Evolutionary conservation across 768 basidiomycete species (phyloP), one percentile per base, ranked within the genome.

Genomic region (Atractiella rhizophila): DNA sequence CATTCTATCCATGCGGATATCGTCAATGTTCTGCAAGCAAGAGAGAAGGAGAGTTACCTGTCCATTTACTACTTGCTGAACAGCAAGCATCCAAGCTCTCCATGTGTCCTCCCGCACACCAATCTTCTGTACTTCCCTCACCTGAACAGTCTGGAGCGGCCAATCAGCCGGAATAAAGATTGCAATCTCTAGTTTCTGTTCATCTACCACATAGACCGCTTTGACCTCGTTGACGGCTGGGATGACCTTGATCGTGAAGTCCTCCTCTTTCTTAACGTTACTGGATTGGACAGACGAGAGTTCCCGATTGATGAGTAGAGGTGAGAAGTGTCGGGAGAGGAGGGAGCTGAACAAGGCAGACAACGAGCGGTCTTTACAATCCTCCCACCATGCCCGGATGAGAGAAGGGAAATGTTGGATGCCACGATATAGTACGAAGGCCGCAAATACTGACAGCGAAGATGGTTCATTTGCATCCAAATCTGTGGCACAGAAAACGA

Each of bases 71-170:
- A 75, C 73, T 60, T 88, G 85, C 55, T 86, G 82, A 27, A 94
- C 75, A 13, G 73, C 80, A 19, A 96, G 64, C 41, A 88, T 65
- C 91, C 88, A 98, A 1, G 76, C 76, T 48, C 85, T 66, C 88
- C 86, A 96, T 45, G 70, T 70, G 45, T 71, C 73, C 53, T 88
- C 85, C 15, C 76, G 70, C 6, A 96, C 82, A 5, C 83, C 91
- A 8, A 91, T 73, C 48, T 70, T 66, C 54, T 73, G 72, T 28
- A 74, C 64, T 46, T 86, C 86, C 53, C 70, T 69, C n/a, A 94
- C 71, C 51, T 86, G 85, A 21, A 94, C 75, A 32, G 66, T 67
- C 48, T 74, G 74, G 27, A 98, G 62, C 0, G 91, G 91, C 71
- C 81, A 98, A 53, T 94, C 88, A 2, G 59, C 55, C 5, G 91